These are phyloP conservation scores for Suillus hirtellus DNA, from an alignment of 768 basidiomycete genomes.

Conservation along the genomic window DNA sequence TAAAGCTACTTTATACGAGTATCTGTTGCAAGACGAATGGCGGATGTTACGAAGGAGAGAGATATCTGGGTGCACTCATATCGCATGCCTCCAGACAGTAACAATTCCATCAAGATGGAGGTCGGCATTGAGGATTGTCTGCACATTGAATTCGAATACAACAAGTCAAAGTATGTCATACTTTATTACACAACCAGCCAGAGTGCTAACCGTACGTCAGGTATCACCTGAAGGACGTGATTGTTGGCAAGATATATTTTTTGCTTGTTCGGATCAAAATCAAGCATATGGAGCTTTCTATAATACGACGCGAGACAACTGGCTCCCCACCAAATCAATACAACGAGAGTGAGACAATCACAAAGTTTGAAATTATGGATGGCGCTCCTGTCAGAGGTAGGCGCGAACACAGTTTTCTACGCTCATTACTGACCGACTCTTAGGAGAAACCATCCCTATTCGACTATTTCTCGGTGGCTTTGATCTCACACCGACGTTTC, in stretches of 20 bases:
- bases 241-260: conserved; percentile 99
- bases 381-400: conserved; percentile 93
- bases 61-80: conserved; percentile 99
- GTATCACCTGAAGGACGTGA: conserved; percentile 98
- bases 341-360: conserved; percentile 98
- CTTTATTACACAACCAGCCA: conserved; percentile 6
- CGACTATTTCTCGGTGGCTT: conserved; percentile 97
- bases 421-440: background rate
- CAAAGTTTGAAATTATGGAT: conserved; percentile 99
- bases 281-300: conserved; percentile 99
- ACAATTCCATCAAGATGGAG: conserved; percentile 99
- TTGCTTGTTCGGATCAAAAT: conserved; percentile 98
- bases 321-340: conserved; percentile 98
- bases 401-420: conserved; percentile 16
- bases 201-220: conserved; percentile 40
- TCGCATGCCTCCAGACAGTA: conserved; percentile 97
- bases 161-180: conserved; percentile 89
- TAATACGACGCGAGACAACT: conserved; percentile 96
- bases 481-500: conserved; percentile 97
- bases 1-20: conserved; percentile 90
- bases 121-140: conserved; percentile 99
- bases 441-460: conserved; percentile 98
- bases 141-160: conserved; percentile 99
- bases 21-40: conserved; percentile 87
- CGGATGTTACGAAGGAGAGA: conserved; percentile 89